Conservation (phyloP, 78 protist genomes). For the Andalucia godoyi region DNA sequence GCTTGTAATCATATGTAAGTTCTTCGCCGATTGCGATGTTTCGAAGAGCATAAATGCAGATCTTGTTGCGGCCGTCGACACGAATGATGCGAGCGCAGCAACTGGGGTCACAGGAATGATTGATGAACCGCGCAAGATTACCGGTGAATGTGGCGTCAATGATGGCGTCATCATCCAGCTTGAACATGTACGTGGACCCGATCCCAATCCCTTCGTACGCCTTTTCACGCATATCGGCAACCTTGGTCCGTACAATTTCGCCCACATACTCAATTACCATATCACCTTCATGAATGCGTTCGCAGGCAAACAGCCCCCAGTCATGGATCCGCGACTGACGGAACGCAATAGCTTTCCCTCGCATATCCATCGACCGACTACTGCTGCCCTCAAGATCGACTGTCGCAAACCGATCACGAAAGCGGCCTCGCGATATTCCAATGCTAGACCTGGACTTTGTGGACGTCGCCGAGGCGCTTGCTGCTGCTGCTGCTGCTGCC, state of each 20-base stretch:
- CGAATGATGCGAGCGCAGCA: conserved; percentile 72
- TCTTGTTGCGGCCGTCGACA: conserved; percentile 41
- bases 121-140: conserved; percentile 89
- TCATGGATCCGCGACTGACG: conserved; percentile 32
- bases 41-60: conserved; percentile 70
- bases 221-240: conserved; percentile 78
- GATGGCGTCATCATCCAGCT: conserved; percentile 67
- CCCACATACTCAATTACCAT: conserved; percentile 95
- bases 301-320: conserved; percentile 44
- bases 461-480: too few species aligned
- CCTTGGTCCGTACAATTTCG: conserved; percentile 64
- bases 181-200: conserved; percentile 80
- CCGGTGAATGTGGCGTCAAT: conserved; percentile 93
- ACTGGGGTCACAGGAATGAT: conserved; percentile 96
- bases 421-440: too few species aligned
- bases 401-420: too few species aligned
- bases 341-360: too few species aligned
- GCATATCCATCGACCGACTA: too few species aligned
- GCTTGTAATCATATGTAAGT: conserved; percentile 89
- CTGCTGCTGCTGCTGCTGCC: too few species aligned
- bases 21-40: conserved; percentile 81
- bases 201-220: conserved; percentile 63
- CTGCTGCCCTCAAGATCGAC: too few species aligned
- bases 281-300: conserved; percentile 42
- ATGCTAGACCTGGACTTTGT: too few species aligned